Evolutionary conservation across 140 eudicot species (phyloP).

Genomic region (Bidens hawaiensis): DNA sequence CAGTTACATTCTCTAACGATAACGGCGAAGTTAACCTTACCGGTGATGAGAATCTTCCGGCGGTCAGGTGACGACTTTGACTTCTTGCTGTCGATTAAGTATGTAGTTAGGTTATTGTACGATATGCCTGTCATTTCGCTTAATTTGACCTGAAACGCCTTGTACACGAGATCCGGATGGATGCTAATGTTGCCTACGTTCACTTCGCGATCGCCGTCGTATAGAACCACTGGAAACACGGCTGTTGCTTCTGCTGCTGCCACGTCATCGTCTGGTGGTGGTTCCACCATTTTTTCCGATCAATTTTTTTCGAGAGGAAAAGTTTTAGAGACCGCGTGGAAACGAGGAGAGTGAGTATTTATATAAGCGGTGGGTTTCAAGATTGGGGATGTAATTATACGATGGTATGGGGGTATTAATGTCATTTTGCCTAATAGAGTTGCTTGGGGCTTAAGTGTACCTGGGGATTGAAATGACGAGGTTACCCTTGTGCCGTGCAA

Average conservation of each 20-base stretch:
- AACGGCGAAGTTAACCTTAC: conserved; percentile 46
- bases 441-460: conserved; percentile 34
- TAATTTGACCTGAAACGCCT: conserved; percentile 43
- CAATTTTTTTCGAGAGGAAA: conserved; percentile 4
- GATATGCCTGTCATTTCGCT: conserved; percentile 61
- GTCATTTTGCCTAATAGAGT: background rate
- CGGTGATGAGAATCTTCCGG: conserved; percentile 54
- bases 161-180: conserved; percentile 46
- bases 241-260: background rate
- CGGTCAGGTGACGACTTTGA: conserved; percentile 27
- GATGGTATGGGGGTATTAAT: conserved; percentile 21
- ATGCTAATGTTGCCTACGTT: conserved; percentile 40
- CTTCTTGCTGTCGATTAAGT: conserved; percentile 35
- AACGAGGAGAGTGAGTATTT: background rate
- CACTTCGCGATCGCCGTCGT: conserved; percentile 62
- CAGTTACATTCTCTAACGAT: conserved; percentile 33
- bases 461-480: background rate
- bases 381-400: conserved; percentile 2
- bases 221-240: conserved; percentile 46
- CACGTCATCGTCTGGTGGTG: conserved; percentile 23
- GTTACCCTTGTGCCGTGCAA: conserved; percentile 3
- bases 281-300: conserved; percentile 38
- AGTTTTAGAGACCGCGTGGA: conserved; percentile 26
- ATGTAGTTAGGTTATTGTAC: conserved; percentile 61
- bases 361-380: conserved; percentile 19